A percentile compares a stretch with the other conserved stretches of the same genome.
Conservation (phyloP, 768 basidiomycete species). For the Suillus subalutaceus region DNA sequence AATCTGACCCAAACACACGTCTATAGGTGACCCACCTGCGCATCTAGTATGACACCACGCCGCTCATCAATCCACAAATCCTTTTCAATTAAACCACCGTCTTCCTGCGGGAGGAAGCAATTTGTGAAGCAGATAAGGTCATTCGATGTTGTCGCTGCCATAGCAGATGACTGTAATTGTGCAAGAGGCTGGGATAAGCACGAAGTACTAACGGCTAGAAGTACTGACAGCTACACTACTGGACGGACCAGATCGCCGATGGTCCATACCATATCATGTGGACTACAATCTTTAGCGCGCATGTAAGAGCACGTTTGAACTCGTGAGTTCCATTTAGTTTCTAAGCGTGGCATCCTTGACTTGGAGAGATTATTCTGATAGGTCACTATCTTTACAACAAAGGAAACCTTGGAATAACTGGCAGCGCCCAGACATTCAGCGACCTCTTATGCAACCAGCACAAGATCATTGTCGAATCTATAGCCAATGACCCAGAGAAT, state of each 20-base stretch:
- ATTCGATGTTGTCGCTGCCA: slow-evolving; percentile 42
- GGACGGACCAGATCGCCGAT: neutral
- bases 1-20: slow-evolving; percentile 4
- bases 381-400: slow-evolving; percentile 10
- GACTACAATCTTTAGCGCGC: slow-evolving; percentile 6
- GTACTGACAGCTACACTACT: neutral
- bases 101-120: slow-evolving; percentile 77
- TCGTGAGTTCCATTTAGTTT: slow-evolving; percentile 1
- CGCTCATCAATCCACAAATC: slow-evolving; percentile 84
- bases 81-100: slow-evolving; percentile 71
- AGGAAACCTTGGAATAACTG: neutral
- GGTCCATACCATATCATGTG: slow-evolving; percentile 9
- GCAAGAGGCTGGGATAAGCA: neutral
- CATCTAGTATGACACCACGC: slow-evolving; percentile 73
- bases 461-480: neutral
- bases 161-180: slow-evolving; percentile 14
- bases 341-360: neutral
- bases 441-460: neutral
- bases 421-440: neutral
- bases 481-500: neutral
- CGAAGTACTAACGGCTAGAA: neutral
- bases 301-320: slow-evolving; percentile 4
- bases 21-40: slow-evolving; percentile 51
- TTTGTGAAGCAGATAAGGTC: slow-evolving; percentile 87
- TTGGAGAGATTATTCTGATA: slow-evolving; percentile 5